Conservation (phyloP, 2,329 filamentous ascomycete species). For the Eurotiales sp. region DNA sequence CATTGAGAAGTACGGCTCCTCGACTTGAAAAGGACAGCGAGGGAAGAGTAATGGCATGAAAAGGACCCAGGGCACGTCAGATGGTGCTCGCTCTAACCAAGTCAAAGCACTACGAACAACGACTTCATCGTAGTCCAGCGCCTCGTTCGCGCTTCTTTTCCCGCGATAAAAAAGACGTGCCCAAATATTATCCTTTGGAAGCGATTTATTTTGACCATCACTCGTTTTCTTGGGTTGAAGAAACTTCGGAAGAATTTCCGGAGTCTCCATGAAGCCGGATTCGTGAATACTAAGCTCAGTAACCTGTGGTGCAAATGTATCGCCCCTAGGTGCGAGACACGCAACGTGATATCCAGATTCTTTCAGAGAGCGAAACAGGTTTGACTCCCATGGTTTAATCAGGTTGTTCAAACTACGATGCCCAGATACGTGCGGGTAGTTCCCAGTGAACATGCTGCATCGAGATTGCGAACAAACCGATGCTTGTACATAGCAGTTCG, state of each 20-base stretch:
- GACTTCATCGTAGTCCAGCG: slow-evolving; percentile 46
- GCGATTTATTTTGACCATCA: too few species aligned
- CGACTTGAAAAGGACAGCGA: slow-evolving; percentile 47
- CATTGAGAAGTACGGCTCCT: slow-evolving; percentile 49
- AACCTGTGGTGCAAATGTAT: slow-evolving; percentile 42
- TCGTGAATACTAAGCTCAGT: slow-evolving; percentile 46
- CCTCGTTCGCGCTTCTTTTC: slow-evolving; percentile 32
- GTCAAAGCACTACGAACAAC: slow-evolving; percentile 39
- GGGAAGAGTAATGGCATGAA: slow-evolving; percentile 30
- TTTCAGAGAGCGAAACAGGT: slow-evolving; percentile 44
- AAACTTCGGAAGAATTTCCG: slow-evolving; percentile 27
- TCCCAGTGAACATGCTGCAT: slow-evolving; percentile 47
- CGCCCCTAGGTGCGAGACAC: slow-evolving; percentile 29
- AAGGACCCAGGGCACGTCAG: slow-evolving; percentile 18
- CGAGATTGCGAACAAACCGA: slow-evolving; percentile 47
- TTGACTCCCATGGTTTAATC: slow-evolving; percentile 49
- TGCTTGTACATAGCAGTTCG: slow-evolving; percentile 46
- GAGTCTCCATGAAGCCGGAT: slow-evolving; percentile 41
- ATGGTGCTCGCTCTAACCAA: slow-evolving; percentile 44
- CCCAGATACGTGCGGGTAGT: slow-evolving; percentile 45
- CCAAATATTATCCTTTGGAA: neutral
- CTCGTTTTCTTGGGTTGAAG: too few species aligned
- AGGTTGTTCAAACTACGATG: slow-evolving; percentile 47
- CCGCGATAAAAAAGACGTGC: slow-evolving; percentile 34
- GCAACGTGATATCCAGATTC: slow-evolving; percentile 48